These are phyloP conservation scores for Neurospora sp. DNA, from an alignment of 2,329 filamentous ascomycete genomes.

Conservation along the genomic window DNA sequence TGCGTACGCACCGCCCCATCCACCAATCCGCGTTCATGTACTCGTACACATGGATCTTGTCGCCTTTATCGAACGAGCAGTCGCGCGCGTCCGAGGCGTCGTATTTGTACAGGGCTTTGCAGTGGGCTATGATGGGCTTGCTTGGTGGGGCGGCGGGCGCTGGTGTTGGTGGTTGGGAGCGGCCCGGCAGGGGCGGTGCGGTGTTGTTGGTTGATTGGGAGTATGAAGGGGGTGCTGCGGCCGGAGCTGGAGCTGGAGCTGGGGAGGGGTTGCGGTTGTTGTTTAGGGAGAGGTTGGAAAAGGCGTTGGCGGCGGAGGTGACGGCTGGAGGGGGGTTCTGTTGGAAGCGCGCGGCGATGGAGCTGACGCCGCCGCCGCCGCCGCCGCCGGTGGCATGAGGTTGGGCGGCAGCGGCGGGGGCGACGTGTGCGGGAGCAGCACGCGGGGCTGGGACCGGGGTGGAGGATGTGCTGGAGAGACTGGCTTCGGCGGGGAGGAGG, in stretches of 20 bases:
- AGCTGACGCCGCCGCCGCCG: slow-evolving; percentile 24
- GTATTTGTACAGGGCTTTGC: slow-evolving; percentile 78
- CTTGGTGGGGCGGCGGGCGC: slow-evolving; percentile 29
- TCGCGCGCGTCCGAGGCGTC: slow-evolving; percentile 70
- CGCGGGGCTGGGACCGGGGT: slow-evolving; percentile 28
- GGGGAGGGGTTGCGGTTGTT: slow-evolving; percentile 14
- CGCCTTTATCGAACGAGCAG: slow-evolving; percentile 68
- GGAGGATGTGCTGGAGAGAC: slow-evolving; percentile 34
- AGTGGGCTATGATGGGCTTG: slow-evolving; percentile 58
- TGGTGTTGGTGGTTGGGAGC: slow-evolving; percentile 28
- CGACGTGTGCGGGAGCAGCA: slow-evolving; percentile 2
- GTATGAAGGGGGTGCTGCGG: slow-evolving; percentile 39
- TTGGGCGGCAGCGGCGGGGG: slow-evolving; percentile 13
- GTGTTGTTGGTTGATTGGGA: slow-evolving; percentile 31
- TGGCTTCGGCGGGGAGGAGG: slow-evolving; percentile 63
- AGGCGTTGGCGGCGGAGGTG: slow-evolving; percentile 14
- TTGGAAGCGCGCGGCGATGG: background rate
- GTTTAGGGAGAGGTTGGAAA: slow-evolving; percentile 32
- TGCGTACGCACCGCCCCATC: slow-evolving; percentile 78
- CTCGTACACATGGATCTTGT: slow-evolving; percentile 70
- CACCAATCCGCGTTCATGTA: slow-evolving; percentile 98
- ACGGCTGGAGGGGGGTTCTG: background rate
- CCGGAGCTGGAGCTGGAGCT: slow-evolving; percentile 23
- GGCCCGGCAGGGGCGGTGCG: slow-evolving; percentile 18
- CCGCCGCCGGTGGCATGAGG: slow-evolving; percentile 13